Evolutionary conservation across 2,329 filamentous ascomycete genomes (phyloP), one percentile per base, ranked within the genome.

Genomic region (Epicoccum sorghinum): DNA sequence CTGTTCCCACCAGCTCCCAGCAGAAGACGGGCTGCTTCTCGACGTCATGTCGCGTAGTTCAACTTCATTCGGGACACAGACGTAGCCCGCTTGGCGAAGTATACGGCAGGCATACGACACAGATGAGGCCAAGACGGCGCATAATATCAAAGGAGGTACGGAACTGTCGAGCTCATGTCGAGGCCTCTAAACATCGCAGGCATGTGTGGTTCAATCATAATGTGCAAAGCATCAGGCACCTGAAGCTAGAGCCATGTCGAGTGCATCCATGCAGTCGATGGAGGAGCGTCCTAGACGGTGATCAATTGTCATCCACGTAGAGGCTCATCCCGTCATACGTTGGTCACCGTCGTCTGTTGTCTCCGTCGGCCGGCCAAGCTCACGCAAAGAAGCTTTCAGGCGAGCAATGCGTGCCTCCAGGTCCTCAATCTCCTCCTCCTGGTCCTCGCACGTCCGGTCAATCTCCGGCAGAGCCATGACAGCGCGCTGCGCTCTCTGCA

Each of bases 401-500:
- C 77, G 78, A 63, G 74, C 74, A 38, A 91, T 87, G 67, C 83
- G 80, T 41, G 79, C 80, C 75, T 91, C 86, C 40, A 93, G 78
- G 62, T 85, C 82, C 33, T 67, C 73, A 18, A 93, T 89, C 79
- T 93, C 90, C 12, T 80, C 81, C 63, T 88, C 81, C 77, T 93
- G 90, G 71, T 91, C 88, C 52, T 81, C 81, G 12, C 88, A 77
- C 4, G 79, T 82, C 47, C 89, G 82, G 14, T 84, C 79, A 70
- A 93, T 85, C 75, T 93, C 90, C 8, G 88, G 89, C 62, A 95
- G 74, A 25, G 79, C 78, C 67, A 82, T 80, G 47, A 92, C 79
- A 63, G 87, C 84, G 30, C 80, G 82, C 44, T 89, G 82, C 44
- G 93, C 92, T 62, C 88, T 88, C 72, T 92, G 89, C 54, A 98